phyloP scores from a whole-genome alignment of 768 basidiomycete genomes.

The Calvatia gigantea region DNA sequence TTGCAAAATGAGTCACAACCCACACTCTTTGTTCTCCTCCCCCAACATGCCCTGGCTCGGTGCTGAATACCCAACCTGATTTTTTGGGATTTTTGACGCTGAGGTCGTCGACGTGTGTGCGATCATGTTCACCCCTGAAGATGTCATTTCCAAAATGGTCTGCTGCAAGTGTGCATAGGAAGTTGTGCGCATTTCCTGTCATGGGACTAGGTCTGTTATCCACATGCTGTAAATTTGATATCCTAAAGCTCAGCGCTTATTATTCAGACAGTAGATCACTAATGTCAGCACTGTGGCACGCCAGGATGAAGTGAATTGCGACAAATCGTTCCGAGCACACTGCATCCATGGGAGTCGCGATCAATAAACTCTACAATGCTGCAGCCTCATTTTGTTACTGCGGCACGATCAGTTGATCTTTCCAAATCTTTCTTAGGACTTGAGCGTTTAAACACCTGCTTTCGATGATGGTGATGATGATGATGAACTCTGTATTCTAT shows the following conservation, averaged over 20 bases:
- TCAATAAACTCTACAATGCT: neutral
- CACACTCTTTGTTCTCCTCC: slow-evolving; percentile 1
- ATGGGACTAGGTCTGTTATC: slow-evolving; percentile 3
- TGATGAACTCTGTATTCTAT: too few relatives aligned
- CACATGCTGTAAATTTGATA: too few relatives aligned
- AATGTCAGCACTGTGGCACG: neutral
- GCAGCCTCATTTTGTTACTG: neutral
- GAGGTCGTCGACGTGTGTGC: neutral
- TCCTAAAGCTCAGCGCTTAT: too few relatives aligned
- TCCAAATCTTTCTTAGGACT: neutral
- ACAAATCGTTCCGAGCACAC: slow-evolving; percentile 4
- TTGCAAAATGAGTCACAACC: slow-evolving; percentile 3
- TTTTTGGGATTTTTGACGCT: neutral
- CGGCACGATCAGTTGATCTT: neutral
- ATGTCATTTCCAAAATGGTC: slow-evolving; percentile 4
- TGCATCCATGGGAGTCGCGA: neutral
- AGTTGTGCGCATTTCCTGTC: neutral
- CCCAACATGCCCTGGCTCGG: neutral
- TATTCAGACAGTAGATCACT: neutral
- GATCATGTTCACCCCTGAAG: slow-evolving; percentile 2
- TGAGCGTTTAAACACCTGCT: neutral
- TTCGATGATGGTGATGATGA: too few relatives aligned
- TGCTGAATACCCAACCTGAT: neutral
- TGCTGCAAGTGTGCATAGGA: neutral
- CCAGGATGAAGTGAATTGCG: too few relatives aligned